phyloP scores from a whole-genome alignment of 2,329 filamentous ascomycete species.

The Colletotrichum limetticola region DNA sequence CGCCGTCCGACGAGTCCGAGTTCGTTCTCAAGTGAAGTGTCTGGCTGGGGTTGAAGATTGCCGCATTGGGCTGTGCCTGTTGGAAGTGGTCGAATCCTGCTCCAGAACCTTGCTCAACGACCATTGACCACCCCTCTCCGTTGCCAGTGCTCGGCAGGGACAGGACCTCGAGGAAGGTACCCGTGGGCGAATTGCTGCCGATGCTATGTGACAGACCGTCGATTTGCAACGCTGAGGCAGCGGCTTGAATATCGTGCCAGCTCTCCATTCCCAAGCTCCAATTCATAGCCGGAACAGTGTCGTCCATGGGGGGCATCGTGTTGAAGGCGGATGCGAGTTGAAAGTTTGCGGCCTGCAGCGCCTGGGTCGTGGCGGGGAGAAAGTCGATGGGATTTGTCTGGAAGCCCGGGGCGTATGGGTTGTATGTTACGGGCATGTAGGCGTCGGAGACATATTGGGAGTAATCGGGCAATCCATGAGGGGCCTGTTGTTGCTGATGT shows the following conservation, averaged over 20 bases:
- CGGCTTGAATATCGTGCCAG: slow-evolving; percentile 82
- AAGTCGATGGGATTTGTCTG: slow-evolving; percentile 70
- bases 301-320: slow-evolving; percentile 66
- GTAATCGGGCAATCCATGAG: slow-evolving; percentile 55
- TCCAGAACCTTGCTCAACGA: slow-evolving; percentile 49
- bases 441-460: slow-evolving; percentile 67
- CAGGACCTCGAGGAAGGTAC: slow-evolving; percentile 81
- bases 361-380: slow-evolving; percentile 70
- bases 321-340: slow-evolving; percentile 72
- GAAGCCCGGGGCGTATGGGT: slow-evolving; percentile 61
- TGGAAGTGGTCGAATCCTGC: slow-evolving; percentile 74
- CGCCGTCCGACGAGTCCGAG: slow-evolving; percentile 84
- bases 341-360: slow-evolving; percentile 69
- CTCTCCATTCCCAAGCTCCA: slow-evolving; percentile 76
- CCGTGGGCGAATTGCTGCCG: slow-evolving; percentile 57
- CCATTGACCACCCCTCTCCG: slow-evolving; percentile 81
- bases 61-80: slow-evolving; percentile 62
- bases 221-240: slow-evolving; percentile 63
- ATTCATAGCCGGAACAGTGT: slow-evolving; percentile 64
- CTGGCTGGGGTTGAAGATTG: slow-evolving; percentile 92
- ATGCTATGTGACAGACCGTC: slow-evolving; percentile 56
- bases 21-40: slow-evolving; percentile 88
- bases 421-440: slow-evolving; percentile 42
- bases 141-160: slow-evolving; percentile 86
- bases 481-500: slow-evolving; percentile 49